Evolutionary conservation across 2,329 filamentous ascomycete species (phyloP), one percentile per base, ranked within the genome.

Genomic region (Fusarium hainanense): DNA sequence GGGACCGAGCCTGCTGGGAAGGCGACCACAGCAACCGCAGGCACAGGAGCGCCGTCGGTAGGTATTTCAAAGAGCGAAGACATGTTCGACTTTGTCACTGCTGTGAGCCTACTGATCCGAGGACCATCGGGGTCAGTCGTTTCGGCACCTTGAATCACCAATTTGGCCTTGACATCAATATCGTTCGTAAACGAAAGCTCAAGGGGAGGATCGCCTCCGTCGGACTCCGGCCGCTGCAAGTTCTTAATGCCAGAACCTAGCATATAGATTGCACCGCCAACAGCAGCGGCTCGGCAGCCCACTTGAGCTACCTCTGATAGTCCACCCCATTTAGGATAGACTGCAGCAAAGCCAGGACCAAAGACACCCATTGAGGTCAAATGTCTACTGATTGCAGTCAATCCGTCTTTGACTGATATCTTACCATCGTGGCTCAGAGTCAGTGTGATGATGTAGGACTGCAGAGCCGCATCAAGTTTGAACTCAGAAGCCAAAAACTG

Each of bases 281-380:
- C 96, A 21, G 95, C 95, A 66, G 91, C 90, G 41, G 95, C 93
- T 72, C 95, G 92, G 78, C 96, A 98, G 7, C 90, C 93, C 25
- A 97, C 94, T 82, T 99, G 95, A 30, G 92, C 89, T 63, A 98
- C 89, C 80, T 99, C 95, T 32, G 93, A 92, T 48, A 92, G 85
- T 28, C 95, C 94, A 48, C 95, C 95, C 91, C 94, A 99, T 84
- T 97, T 98, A 23, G 94, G 91, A 71, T 97, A 88, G 14, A 99
- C 89, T 48, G 93, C 93, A 54, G 93, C 93, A 77, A 98, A 98
- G 12, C 95, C 94, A 49, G 92, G 88, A 0, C 95, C 95, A 73
- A 98, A 95, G 7, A 93, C 83, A 10, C 95, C 94, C 80, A 97
- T 94, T 1, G 95, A 98, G 16, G 88, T 87, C 52, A 98, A 82